Conservation (phyloP, 306 rosid genomes). For the Coriaria nepalensis region DNA sequence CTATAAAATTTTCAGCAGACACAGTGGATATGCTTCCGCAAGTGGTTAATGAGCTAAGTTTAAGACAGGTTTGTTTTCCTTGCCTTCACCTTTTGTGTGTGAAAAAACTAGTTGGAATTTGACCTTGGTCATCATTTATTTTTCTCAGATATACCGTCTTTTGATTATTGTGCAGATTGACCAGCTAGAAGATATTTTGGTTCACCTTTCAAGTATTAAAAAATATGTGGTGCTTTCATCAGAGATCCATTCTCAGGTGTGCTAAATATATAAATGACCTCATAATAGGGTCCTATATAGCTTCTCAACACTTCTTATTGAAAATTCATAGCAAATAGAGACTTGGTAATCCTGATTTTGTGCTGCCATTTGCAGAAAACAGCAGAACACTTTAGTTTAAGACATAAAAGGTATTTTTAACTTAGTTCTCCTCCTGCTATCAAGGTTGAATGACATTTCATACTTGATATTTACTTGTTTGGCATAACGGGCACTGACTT, state of each 20-base stretch:
- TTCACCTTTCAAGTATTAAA: slow-evolving; percentile 38
- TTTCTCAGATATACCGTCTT: neutral
- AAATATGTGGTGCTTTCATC: slow-evolving; percentile 46
- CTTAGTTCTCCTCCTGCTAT: slow-evolving; percentile 10
- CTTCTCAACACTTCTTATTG: slow-evolving; percentile 1
- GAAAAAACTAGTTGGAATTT: too few relatives aligned
- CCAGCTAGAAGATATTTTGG: slow-evolving; percentile 52
- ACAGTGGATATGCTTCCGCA: slow-evolving; percentile 45
- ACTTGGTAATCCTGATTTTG: slow-evolving; percentile 21
- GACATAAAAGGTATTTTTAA: slow-evolving; percentile 45
- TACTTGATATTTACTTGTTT: slow-evolving; percentile 9
- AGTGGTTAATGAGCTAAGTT: slow-evolving; percentile 38
- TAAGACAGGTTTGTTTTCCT: slow-evolving; percentile 32
- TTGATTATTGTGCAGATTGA: slow-evolving; percentile 34
- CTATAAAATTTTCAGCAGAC: slow-evolving; percentile 29
- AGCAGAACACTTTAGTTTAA: slow-evolving; percentile 16
- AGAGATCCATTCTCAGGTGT: slow-evolving; percentile 68
- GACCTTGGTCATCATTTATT: slow-evolving; percentile 4
- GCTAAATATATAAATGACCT: slow-evolving; percentile 16
- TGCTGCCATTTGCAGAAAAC: slow-evolving; percentile 25
- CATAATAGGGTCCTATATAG: neutral
- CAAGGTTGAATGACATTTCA: slow-evolving; percentile 7
- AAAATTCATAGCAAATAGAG: slow-evolving; percentile 8
- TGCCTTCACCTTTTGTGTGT: neutral
- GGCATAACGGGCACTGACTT: slow-evolving; percentile 14